Evolutionary conservation across 2,329 filamentous ascomycete genomes (phyloP).

Genomic region (Curvularia sp.): DNA sequence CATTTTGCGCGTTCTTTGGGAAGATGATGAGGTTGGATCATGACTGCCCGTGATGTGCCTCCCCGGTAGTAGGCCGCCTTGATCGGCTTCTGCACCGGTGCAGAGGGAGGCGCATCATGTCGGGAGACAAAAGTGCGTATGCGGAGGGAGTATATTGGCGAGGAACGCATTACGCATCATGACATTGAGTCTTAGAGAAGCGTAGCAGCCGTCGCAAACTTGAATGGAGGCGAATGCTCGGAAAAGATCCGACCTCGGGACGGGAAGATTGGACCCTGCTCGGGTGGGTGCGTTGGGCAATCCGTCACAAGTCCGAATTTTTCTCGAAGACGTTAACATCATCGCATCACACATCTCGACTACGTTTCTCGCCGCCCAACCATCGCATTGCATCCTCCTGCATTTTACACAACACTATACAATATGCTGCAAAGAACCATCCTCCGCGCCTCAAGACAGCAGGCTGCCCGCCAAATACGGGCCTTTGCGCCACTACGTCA

Average conservation of each 20-base stretch:
- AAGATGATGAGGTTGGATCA: constrained; percentile 63
- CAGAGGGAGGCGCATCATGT: constrained; percentile 13
- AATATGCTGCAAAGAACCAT: constrained; percentile 61
- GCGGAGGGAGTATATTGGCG: constrained; percentile 25
- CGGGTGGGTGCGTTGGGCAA: constrained; percentile 12
- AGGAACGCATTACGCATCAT: constrained; percentile 35
- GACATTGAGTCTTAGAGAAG: constrained; percentile 10
- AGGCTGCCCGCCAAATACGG: constrained; percentile 52
- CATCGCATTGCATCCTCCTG: neutral
- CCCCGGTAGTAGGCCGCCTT: constrained; percentile 68
- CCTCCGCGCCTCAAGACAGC: constrained; percentile 56
- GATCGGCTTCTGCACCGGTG: constrained; percentile 29
- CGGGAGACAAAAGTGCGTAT: constrained; percentile 21
- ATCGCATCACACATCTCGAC: constrained; percentile 20
- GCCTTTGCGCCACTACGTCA: constrained; percentile 48
- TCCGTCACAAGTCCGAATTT: constrained; percentile 23
- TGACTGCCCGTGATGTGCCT: constrained; percentile 72
- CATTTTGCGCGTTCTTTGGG: constrained; percentile 57
- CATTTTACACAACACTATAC: constrained; percentile 22
- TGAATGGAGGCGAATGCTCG: constrained; percentile 15
- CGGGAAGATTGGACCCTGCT: constrained; percentile 27
- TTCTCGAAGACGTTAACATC: constrained; percentile 31
- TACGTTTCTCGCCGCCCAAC: constrained; percentile 7
- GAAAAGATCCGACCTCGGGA: constrained; percentile 23
- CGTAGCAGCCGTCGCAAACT: constrained; percentile 1